Percentiles rank a stretch among this genome's conserved stretches.
Conservation (phyloP, 129 eudicot genomes). For the Oenanthe sinensis region DNA sequence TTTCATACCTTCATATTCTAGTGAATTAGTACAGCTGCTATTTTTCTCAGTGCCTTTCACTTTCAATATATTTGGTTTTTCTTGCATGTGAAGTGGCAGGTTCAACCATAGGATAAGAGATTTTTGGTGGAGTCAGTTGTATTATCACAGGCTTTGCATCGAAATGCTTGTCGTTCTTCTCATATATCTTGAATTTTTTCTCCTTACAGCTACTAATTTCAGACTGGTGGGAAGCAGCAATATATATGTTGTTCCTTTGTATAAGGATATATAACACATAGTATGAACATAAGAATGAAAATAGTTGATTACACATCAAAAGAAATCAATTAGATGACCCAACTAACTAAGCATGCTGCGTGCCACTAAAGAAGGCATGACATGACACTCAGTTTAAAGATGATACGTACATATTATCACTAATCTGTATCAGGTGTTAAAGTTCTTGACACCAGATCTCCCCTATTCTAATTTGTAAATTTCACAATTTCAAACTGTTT, state of each 20-base stretch:
- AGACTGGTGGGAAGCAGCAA: background rate
- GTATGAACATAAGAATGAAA: background rate
- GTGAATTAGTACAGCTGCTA: conserved; percentile 47
- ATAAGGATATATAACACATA: background rate
- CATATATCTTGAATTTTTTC: background rate
- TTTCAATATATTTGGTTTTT: background rate
- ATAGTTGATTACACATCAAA: too few relatives aligned
- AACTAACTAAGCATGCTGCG: background rate
- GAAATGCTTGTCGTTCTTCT: background rate
- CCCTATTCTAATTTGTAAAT: too few relatives aligned
- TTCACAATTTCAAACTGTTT: background rate
- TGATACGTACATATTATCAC: too few relatives aligned
- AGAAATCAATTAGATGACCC: background rate
- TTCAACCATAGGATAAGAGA: background rate
- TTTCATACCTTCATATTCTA: background rate
- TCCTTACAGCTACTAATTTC: background rate
- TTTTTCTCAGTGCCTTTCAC: conserved; percentile 2
- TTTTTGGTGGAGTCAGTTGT: background rate
- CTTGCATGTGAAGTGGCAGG: background rate
- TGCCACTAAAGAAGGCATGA: background rate
- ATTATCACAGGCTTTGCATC: background rate
- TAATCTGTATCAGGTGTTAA: too few relatives aligned
- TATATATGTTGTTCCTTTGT: background rate
- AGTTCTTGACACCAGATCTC: too few relatives aligned
- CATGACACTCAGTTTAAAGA: background rate